Evolutionary conservation across 2,329 filamentous ascomycete genomes (phyloP).

Genomic region (Fusarium transvaalense): DNA sequence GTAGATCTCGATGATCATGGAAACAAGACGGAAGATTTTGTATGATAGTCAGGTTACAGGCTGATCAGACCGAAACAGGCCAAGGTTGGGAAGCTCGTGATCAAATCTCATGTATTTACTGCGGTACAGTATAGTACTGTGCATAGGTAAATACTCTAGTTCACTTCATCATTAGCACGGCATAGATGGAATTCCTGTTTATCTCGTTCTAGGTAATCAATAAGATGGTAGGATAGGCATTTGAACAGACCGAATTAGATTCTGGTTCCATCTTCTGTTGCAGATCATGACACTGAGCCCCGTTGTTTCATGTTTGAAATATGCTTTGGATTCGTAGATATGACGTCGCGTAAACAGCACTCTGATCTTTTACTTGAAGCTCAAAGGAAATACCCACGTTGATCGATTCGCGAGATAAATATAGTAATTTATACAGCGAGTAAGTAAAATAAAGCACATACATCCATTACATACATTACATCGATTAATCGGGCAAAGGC

Average conservation of each 20-base stretch:
- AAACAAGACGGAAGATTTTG: constrained; percentile 26
- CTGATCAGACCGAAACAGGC: constrained; percentile 9
- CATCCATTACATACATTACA: too few species aligned
- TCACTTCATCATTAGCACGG: constrained; percentile 4
- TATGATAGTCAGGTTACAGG: constrained; percentile 20
- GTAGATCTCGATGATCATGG: constrained; percentile 40
- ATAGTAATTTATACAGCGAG: constrained; percentile 7
- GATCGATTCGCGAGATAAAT: constrained; percentile 12
- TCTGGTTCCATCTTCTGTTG: constrained; percentile 10
- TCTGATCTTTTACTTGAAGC: background rate
- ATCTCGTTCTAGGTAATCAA: constrained; percentile 3
- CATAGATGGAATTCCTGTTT: constrained; percentile 2
- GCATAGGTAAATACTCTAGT: background rate
- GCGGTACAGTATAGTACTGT: too few species aligned
- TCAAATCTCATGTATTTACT: background rate
- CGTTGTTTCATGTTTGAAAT: constrained; percentile 30
- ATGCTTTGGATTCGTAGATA: constrained; percentile 18
- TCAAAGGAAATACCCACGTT: background rate
- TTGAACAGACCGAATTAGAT: constrained; percentile 10
- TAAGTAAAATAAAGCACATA: background rate
- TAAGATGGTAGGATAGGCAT: constrained; percentile 1
- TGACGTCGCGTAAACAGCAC: constrained; percentile 25
- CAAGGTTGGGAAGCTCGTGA: constrained; percentile 10
- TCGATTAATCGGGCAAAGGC: constrained; percentile 19
- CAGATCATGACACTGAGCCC: constrained; percentile 34